Evolutionary conservation across 306 rosid species (phyloP), one percentile per base, ranked within the genome.

Genomic region (Trifolium dubium): DNA sequence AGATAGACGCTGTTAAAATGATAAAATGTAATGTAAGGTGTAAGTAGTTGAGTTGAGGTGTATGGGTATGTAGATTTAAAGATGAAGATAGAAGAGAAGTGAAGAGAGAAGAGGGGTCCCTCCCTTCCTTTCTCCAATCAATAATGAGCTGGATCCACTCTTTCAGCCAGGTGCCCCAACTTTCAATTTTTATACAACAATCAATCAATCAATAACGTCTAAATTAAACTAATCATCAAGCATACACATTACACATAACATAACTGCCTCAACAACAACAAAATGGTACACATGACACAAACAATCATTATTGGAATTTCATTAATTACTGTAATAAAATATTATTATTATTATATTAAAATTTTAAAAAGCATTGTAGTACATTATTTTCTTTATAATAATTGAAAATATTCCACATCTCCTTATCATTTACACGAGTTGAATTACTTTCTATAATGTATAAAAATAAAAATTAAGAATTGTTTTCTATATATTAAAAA

Each of bases 111-210:
- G 31, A 17, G 64, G 80, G 79, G 67, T 78, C 79, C 66, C 85
- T 78, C 79, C 66, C 85, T 85, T 89, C 81, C 78, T 85, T 89
- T 80, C 78, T 84, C 72, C 63, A 30, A 66, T 65, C 71, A 49
- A 72, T 89, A 49, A 72, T 89, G 92, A 91, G 98, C 97, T 93
- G 98, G 90, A 91, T 88, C 98, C 98, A 88, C 88, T 79, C 92
- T 88, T 83, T 71, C 76, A 83, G 82, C 83, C 69, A 49, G 31
- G 10, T 8, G 70, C 51, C 93, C 88, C 92, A 85, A 64, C 90
- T 72, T 58, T 77, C 19, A 80, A 71, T 85, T 85, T 71, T 64
- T 19, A 4, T 23, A 11, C 82, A 23, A 23, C 23, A 23, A 23
- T 23, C 23, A 23, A 23, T 23, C 23, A 23, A 23, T 23, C 23